phyloP scores from a whole-genome alignment of 129 eudicot species.

The Flaveria bidentis region DNA sequence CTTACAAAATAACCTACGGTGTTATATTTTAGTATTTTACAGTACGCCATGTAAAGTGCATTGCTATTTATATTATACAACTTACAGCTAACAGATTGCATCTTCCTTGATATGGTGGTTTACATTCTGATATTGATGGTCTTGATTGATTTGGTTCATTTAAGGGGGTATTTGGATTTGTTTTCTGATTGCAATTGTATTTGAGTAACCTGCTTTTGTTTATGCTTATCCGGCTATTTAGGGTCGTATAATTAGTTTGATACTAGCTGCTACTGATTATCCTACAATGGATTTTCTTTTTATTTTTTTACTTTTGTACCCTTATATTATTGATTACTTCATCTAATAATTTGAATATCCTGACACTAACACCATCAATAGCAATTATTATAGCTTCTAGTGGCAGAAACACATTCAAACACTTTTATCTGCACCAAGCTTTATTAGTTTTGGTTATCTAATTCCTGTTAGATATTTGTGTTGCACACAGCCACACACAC shows the following conservation, averaged over 20 bases:
- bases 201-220: slow-evolving; percentile 4
- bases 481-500: too few relatives aligned
- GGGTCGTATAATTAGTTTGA: neutral
- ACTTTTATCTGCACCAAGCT: neutral
- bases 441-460: neutral
- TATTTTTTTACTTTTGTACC: neutral
- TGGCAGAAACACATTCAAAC: neutral
- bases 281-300: neutral
- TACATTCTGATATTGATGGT: neutral
- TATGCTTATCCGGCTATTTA: neutral
- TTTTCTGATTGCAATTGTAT: neutral
- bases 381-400: neutral
- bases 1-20: neutral
- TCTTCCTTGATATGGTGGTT: neutral
- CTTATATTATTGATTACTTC: neutral
- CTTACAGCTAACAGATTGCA: neutral
- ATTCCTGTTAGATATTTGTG: neutral
- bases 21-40: neutral
- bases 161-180: neutral
- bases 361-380: neutral
- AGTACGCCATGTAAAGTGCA: neutral
- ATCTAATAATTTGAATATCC: neutral
- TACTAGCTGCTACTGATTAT: neutral
- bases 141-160: neutral
- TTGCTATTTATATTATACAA: neutral